Evolutionary conservation across 2,329 filamentous ascomycete species (phyloP).

Genomic region (Penicillium sp.): DNA sequence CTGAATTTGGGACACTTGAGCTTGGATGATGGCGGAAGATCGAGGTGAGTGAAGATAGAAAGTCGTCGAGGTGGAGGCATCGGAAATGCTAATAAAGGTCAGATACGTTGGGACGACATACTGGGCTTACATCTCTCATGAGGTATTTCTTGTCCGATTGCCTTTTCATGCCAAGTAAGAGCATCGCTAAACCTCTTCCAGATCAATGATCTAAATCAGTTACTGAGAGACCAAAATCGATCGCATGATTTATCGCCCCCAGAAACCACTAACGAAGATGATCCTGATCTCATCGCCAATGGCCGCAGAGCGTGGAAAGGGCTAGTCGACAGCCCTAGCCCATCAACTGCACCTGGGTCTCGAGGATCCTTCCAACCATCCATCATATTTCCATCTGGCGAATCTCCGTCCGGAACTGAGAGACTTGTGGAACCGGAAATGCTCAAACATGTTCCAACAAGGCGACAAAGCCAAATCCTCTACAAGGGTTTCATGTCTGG

Average conservation of each 20-base stretch:
- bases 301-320: constrained; percentile 22
- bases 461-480: constrained; percentile 47
- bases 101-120: constrained; percentile 49
- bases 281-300: constrained; percentile 16
- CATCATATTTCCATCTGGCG: constrained; percentile 37
- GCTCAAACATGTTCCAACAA: constrained; percentile 44
- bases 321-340: constrained; percentile 15
- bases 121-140: constrained; percentile 47
- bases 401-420: constrained; percentile 35
- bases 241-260: constrained; percentile 29
- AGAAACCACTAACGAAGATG: constrained; percentile 25
- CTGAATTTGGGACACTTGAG: constrained; percentile 45
- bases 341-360: constrained; percentile 14
- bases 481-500: constrained; percentile 50
- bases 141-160: constrained; percentile 28
- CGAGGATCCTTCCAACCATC: constrained; percentile 37
- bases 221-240: constrained; percentile 43
- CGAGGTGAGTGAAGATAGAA: constrained; percentile 16
- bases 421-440: constrained; percentile 40
- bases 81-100: not conserved
- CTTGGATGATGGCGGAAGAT: constrained; percentile 44
- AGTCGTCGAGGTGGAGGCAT: not conserved
- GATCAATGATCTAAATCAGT: constrained; percentile 47
- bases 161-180: not conserved
- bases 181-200: constrained; percentile 10